Evolutionary conservation across 768 basidiomycete genomes (phyloP).

Genomic region (Mycena filopes): DNA sequence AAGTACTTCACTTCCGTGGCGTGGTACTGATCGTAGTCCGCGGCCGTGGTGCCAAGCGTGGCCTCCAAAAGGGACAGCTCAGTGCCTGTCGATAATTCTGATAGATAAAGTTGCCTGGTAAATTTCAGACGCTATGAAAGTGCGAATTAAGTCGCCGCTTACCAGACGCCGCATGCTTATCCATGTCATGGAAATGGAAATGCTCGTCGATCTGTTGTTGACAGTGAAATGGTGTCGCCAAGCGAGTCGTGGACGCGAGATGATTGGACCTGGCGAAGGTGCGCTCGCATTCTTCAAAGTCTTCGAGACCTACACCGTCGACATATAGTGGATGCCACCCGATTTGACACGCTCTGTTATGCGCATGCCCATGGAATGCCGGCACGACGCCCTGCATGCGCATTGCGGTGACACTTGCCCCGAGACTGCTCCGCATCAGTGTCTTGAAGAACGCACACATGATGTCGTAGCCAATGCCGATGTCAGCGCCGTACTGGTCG

Average conservation of each 20-base stretch:
- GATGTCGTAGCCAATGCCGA: slow-evolving; percentile 41
- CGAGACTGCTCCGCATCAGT: slow-evolving; percentile 34
- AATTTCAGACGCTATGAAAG: too few relatives aligned
- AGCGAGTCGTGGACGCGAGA: slow-evolving; percentile 35
- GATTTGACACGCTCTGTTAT: slow-evolving; percentile 41
- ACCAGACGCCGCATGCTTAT: slow-evolving; percentile 35
- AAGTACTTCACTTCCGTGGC: slow-evolving; percentile 13
- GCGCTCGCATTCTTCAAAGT: slow-evolving; percentile 33
- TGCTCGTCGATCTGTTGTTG: slow-evolving; percentile 39
- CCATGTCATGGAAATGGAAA: slow-evolving; percentile 32
- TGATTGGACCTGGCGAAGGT: slow-evolving; percentile 42
- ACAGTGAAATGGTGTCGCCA: slow-evolving; percentile 37
- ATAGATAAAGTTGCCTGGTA: slow-evolving; percentile 28
- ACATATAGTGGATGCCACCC: slow-evolving; percentile 36
- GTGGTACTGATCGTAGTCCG: slow-evolving; percentile 18
- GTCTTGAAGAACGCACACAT: slow-evolving; percentile 41
- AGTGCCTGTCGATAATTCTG: slow-evolving; percentile 15
- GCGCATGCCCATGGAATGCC: slow-evolving; percentile 31
- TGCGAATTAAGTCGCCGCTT: too few relatives aligned
- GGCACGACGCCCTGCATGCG: slow-evolving; percentile 27
- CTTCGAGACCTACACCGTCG: slow-evolving; percentile 38
- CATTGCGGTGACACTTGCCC: slow-evolving; percentile 20
- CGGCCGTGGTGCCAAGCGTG: background rate
- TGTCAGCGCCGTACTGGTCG: slow-evolving; percentile 25
- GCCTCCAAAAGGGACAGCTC: slow-evolving; percentile 4